Base-by-base conservation (phyloP, 805 yeast genomes). In the Huiozyma naganishii region DNA sequence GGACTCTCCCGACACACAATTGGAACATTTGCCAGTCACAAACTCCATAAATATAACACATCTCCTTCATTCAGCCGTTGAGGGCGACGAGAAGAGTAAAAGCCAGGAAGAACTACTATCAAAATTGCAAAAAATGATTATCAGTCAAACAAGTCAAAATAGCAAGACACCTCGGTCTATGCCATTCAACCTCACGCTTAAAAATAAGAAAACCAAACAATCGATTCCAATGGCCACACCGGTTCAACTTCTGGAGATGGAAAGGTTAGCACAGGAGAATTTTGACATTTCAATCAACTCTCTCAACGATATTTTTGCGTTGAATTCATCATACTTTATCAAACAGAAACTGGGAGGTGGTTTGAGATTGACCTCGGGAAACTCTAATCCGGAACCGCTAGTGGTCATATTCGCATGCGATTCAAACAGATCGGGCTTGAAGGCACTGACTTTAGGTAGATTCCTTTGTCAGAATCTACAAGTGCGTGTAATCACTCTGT, bases 371-470 rank as follows among this genome's bases (percentile, higher is more conserved):
- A 71, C 77, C 34, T 67, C 71, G 29, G 66, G 69, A n/a, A 83
- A 83, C 58, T 86, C 80, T 55, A 87, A 88, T 57, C 70, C 84
- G 13, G 83, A 88, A 7, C 95, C 96, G 1, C 64, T 86, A 43
- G 80, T 84, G 3, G 66, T 87, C 10, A 64, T 82, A 1, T 66
- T 87, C 28, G 77, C 76, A 4, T 92, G 94, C n/a, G 81, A 82
- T 52, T 47, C 55, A 37, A 79, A 79, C 44, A 68, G 80, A 44
- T 72, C 90, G 23, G 94, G 95, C 23, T 72, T 79, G 6, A 68
- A 86, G 45, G 88, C 89, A 0, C 64, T 86, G 43, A 85, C 88
- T 0, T 71, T 89, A 0, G 95, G 88, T 0, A 75, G 95, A 48
- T 88, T 83, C 52, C 69, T 89, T 42, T 56, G 61, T 40, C 61